Conservation (phyloP, 306 rosid species). For the Fagus sylvatica region DNA sequence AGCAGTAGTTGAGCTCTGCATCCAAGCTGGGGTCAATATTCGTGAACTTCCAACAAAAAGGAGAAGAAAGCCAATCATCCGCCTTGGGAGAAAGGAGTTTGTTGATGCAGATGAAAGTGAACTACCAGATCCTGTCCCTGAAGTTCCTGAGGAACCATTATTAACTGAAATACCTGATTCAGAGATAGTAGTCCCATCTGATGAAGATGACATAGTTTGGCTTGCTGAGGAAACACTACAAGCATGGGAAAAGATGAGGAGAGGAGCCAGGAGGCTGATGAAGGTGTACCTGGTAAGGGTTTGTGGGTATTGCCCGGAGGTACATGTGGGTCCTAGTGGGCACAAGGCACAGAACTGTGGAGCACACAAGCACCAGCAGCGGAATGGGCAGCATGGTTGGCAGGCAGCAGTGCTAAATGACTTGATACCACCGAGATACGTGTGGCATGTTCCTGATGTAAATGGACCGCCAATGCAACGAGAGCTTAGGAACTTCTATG, state of each 20-base stretch:
- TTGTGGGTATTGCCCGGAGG: conserved; percentile 95
- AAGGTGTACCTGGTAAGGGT: conserved; percentile 82
- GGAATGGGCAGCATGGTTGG: conserved; percentile 99
- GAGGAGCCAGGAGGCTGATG: conserved; percentile 71
- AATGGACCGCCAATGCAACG: conserved; percentile 65
- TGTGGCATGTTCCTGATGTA: conserved; percentile 96
- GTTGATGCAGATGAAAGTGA: conserved; percentile 94
- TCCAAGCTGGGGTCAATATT: conserved; percentile 87
- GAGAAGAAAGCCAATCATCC: conserved; percentile 91
- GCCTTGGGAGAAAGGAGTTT: conserved; percentile 68
- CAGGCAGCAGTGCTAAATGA: conserved; percentile 81
- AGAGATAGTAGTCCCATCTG: conserved; percentile 51
- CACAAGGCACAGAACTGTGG: conserved; percentile 98
- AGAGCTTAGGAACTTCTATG: conserved; percentile 81
- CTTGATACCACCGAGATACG: conserved; percentile 87
- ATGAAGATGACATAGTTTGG: conserved; percentile 40
- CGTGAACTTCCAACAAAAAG: conserved; percentile 74
- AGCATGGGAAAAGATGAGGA: conserved; percentile 86
- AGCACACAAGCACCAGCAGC: conserved; percentile 89
- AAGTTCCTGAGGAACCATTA: conserved; percentile 45
- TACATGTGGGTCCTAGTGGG: conserved; percentile 75
- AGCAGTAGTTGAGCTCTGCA: conserved; percentile 90
- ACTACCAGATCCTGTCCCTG: conserved; percentile 59
- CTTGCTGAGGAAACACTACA: conserved; percentile 78
- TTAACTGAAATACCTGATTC: conserved; percentile 63